Percentiles rank a stretch among this genome's conserved stretches.
Conservation (phyloP, 306 rosid species). For the Cucurbita moschata region DNA sequence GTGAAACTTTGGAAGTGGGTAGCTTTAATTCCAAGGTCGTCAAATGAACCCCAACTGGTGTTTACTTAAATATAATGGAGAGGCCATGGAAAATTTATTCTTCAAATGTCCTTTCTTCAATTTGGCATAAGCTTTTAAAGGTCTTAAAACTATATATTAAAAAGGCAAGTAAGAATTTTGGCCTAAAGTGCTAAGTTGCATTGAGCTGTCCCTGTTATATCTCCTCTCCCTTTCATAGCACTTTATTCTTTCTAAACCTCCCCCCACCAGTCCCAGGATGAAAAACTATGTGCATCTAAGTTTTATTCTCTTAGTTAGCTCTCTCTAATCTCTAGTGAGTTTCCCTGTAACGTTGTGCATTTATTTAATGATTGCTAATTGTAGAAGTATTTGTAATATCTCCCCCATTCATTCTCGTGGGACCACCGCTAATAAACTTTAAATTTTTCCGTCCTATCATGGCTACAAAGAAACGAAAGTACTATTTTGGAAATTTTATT, state of each 20-base stretch:
- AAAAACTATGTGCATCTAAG: not conserved
- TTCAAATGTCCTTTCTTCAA: not conserved
- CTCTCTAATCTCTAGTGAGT: not conserved
- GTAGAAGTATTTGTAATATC: not conserved
- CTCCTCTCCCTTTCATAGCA: not conserved
- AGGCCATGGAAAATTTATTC: not conserved
- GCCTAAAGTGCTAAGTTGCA: not conserved
- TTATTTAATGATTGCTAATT: not conserved
- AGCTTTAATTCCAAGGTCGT: not conserved
- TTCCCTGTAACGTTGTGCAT: not conserved
- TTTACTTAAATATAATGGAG: not conserved
- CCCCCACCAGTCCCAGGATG: not conserved
- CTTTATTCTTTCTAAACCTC: not conserved
- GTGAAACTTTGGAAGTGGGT: not conserved
- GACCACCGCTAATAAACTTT: not conserved
- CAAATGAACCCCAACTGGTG: not conserved
- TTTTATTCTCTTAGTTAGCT: not conserved
- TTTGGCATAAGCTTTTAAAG: not conserved
- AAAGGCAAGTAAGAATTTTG: not conserved
- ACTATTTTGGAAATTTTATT: too few relatives aligned
- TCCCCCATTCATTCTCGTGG: not conserved
- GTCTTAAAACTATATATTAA: not conserved
- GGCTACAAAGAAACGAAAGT: too few relatives aligned
- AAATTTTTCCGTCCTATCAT: too few relatives aligned
- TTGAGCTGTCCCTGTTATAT: not conserved